Evolutionary conservation across 2,329 filamentous ascomycete genomes (phyloP).

Genomic region (Kalmusia sp.): DNA sequence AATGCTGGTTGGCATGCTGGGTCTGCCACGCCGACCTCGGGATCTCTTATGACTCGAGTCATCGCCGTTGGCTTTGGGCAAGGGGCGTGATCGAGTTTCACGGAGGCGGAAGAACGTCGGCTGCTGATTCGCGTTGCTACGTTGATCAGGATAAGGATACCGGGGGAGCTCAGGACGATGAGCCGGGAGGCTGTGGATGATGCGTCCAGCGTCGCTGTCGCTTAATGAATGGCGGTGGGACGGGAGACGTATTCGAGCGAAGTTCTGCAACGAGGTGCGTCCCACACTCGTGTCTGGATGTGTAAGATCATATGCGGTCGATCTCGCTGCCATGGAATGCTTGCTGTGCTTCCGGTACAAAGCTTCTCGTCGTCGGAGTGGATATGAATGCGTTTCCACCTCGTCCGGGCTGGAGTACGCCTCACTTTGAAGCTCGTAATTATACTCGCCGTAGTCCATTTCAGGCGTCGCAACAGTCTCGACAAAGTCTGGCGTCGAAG

Average conservation of each 20-base stretch:
- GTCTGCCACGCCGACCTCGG: too few relatives aligned
- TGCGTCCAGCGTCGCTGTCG: constrained; percentile 25
- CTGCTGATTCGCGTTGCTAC: constrained; percentile 12
- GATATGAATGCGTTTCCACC: neutral
- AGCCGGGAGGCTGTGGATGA: constrained; percentile 5
- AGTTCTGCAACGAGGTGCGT: neutral
- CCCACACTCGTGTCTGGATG: too few relatives aligned
- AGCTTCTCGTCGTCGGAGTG: neutral
- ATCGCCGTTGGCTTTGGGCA: neutral
- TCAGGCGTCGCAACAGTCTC: neutral
- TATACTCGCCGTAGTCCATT: neutral
- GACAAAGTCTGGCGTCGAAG: neutral
- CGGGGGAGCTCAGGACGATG: neutral
- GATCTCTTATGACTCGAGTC: neutral
- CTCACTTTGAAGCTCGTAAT: neutral
- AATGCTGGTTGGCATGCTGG: constrained; percentile 2
- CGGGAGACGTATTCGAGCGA: constrained; percentile 11
- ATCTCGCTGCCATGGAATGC: neutral
- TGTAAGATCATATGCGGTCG: neutral
- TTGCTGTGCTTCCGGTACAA: neutral
- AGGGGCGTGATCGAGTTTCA: constrained; percentile 13
- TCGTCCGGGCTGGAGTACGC: neutral
- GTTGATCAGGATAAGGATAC: neutral
- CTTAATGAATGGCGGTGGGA: constrained; percentile 40
- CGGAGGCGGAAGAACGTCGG: constrained; percentile 34